Evolutionary conservation across 768 basidiomycete species (phyloP).

Genomic region (Trichaptum fuscoviolaceum): DNA sequence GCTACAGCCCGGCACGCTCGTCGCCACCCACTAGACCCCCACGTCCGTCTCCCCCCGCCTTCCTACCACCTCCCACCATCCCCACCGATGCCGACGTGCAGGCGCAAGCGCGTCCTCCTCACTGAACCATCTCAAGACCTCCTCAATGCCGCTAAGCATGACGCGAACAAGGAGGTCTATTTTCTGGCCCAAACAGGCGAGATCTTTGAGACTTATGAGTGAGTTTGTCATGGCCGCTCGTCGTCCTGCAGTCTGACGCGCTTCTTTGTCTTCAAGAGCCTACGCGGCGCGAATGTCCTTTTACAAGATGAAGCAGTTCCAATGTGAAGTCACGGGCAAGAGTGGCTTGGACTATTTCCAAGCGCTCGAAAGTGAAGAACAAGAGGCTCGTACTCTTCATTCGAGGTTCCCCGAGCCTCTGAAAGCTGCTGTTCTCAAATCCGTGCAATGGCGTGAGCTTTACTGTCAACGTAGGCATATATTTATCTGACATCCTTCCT

Average conservation of each 20-base stretch:
- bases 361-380: constrained; percentile 85
- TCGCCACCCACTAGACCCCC: constrained; percentile 5
- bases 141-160: constrained; percentile 55
- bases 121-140: constrained; percentile 72
- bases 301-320: constrained; percentile 90
- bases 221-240: constrained; percentile 31
- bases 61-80: constrained; percentile 5
- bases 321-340: constrained; percentile 96
- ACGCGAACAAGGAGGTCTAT: constrained; percentile 75
- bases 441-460: constrained; percentile 95
- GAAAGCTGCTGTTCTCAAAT: constrained; percentile 84
- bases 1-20: neutral
- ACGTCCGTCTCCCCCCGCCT: constrained; percentile 2
- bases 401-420: constrained; percentile 88
- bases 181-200: constrained; percentile 94
- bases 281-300: constrained; percentile 93
- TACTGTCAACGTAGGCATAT: constrained; percentile 16
- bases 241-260: constrained; percentile 28
- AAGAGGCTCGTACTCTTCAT: constrained; percentile 86
- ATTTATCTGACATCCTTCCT: constrained; percentile 14
- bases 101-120: constrained; percentile 86
- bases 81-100: constrained; percentile 73
- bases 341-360: constrained; percentile 91
- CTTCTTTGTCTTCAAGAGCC: constrained; percentile 35
- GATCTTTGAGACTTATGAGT: constrained; percentile 97